A percentile compares a stretch with the other conserved stretches of the same genome.
These are phyloP conservation scores for Paramecium octaurelia DNA, from an alignment of 73 alveolate genomes.

Conservation along the genomic window DNA sequence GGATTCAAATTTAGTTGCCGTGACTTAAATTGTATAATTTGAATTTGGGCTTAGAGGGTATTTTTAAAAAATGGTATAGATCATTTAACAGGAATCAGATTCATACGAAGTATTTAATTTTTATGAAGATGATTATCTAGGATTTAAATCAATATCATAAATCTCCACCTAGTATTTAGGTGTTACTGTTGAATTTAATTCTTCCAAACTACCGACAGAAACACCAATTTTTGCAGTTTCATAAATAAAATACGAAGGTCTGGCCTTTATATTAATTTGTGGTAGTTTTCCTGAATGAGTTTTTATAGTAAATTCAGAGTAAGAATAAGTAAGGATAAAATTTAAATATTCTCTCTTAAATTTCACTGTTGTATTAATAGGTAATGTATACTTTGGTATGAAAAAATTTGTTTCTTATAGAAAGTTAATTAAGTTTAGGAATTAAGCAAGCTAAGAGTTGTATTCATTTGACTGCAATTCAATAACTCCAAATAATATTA, in stretches of 20 bases:
- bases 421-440: too few species aligned
- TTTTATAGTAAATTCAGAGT: neutral
- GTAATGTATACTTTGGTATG: too few species aligned
- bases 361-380: too few species aligned
- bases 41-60: neutral
- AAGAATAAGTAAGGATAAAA: neutral
- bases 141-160: neutral
- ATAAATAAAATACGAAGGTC: neutral
- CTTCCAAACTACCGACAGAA: neutral
- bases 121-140: neutral
- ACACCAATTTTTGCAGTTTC: neutral
- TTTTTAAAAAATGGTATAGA: neutral
- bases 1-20: neutral
- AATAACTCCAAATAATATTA: too few species aligned
- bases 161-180: too few species aligned
- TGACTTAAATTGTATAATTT: neutral
- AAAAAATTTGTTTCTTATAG: too few species aligned
- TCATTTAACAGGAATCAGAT: neutral
- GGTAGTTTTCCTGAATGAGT: neutral
- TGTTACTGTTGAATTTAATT: neutral
- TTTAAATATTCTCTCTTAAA: too few species aligned
- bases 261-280: neutral
- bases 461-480: too few species aligned
- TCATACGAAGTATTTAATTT: neutral
- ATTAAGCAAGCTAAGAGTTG: too few species aligned